These are phyloP conservation scores for Malassezia nana DNA, from an alignment of 1,284 basidiomycete species.

Conservation along the genomic window DNA sequence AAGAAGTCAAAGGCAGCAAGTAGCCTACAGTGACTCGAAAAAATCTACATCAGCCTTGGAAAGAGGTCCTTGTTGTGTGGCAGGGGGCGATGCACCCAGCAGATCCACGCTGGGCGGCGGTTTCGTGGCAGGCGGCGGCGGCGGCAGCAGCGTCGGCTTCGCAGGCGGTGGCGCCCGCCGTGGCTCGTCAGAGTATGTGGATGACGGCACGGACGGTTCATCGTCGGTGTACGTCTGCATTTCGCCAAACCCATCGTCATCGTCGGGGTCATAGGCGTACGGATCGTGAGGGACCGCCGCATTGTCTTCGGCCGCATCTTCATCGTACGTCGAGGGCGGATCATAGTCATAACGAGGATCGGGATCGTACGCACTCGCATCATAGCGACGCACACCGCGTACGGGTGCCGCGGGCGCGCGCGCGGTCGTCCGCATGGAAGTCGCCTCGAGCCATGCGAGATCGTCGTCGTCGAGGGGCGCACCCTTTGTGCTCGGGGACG, in stretches of 20 bases:
- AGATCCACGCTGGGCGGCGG: not conserved
- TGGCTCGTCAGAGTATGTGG: not conserved
- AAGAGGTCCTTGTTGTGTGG: not conserved
- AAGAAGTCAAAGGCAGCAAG: slow-evolving; percentile 36
- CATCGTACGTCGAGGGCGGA: not conserved
- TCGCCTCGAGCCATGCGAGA: slow-evolving; percentile 15
- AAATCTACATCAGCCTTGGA: slow-evolving; percentile 9
- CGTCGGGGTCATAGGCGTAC: not conserved
- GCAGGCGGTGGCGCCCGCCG: not conserved
- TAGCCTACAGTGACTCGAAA: slow-evolving; percentile 19
- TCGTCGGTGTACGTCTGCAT: slow-evolving; percentile 8
- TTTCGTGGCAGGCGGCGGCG: not conserved
- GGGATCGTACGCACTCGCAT: not conserved
- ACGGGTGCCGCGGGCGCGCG: too few relatives aligned
- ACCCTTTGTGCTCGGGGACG: not conserved
- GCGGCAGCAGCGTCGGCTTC: not conserved
- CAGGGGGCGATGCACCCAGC: slow-evolving; percentile 4
- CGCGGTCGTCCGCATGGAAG: not conserved
- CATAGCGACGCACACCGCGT: not conserved
- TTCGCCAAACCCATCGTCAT: slow-evolving; percentile 9
- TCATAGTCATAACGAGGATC: not conserved
- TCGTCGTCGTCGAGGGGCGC: slow-evolving; percentile 7
- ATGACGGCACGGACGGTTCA: not conserved
- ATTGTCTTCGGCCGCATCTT: not conserved
- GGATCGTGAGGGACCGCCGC: not conserved